Evolutionary conservation across 768 basidiomycete genomes (phyloP), one percentile per base, ranked within the genome.

Genomic region (Naganishia vishniacii): DNA sequence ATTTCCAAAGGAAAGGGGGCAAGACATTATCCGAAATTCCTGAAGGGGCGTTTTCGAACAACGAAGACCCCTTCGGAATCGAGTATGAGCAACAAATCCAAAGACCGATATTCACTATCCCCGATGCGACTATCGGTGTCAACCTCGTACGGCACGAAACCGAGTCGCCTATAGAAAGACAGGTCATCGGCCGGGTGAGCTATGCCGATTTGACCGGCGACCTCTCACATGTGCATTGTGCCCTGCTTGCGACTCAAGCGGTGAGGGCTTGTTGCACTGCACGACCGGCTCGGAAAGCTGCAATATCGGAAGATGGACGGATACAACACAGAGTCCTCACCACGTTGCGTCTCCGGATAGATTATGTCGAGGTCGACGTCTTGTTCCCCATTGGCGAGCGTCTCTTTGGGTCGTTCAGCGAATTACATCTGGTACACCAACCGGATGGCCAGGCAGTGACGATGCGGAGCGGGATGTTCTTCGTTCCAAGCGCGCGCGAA

Each of bases 181-280:
- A 69, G 53, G 32, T 56, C 32, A 26, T 56, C n/a, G 34, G 53
- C 20, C 37, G 53, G 37, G 40, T 56, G n/a, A 9, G 32, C 13
- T 56, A 56, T 37, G 34, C 18, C 3, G 53, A 29, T 49, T 67
- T 11, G 51, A 72, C 42, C 65, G 73, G 78, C 48, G 82, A 85
- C 64, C 75, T 80, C 12, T 82, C 83, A 16, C 84, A 87, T 72
- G 78, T 86, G 31, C 92, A 92, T 72, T 85, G 84, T 69, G 69
- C 80, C 16, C 79, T 91, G 45, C 81, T 90, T 49, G 88, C 85
- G 11, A 53, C 81, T 60, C 78, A 80, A 28, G 79, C 78, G 6
- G 48, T 86, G 1, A 48, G 56, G 6, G 8, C 65, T 15, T 44
- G 34, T 31, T 12, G 48, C 28, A 16, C 46, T 31, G 28, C 49